Evolutionary conservation across 495 filamentous ascomycete genomes (phyloP).

Genomic region (Xylaria intraflava): DNA sequence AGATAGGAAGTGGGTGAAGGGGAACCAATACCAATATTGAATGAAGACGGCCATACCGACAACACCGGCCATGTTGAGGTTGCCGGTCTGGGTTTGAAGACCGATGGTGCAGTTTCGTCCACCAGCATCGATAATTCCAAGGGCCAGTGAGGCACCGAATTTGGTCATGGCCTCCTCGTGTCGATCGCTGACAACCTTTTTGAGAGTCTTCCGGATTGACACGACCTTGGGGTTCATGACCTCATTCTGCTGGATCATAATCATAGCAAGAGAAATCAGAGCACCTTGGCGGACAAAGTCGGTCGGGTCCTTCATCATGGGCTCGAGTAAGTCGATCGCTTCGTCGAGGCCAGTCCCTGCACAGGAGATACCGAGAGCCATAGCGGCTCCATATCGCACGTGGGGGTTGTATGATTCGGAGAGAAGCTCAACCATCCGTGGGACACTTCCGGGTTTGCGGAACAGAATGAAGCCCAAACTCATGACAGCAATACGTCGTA

Average conservation of each 20-base stretch:
- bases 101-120: constrained; percentile 98
- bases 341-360: constrained; percentile 95
- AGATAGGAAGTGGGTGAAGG: constrained; percentile 93
- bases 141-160: constrained; percentile 86
- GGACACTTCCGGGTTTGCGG: constrained; percentile 93
- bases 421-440: constrained; percentile 97
- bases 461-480: constrained; percentile 98
- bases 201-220: constrained; percentile 72
- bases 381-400: constrained; percentile 95
- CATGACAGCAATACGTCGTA: constrained; percentile 95
- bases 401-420: constrained; percentile 99
- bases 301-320: constrained; percentile 98
- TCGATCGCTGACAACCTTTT: constrained; percentile 86
- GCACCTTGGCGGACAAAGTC: constrained; percentile 98
- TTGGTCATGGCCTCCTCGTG: constrained; percentile 99
- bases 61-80: constrained; percentile 94
- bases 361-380: constrained; percentile 97
- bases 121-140: constrained; percentile 97
- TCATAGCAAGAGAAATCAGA: constrained; percentile 93
- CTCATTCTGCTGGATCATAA: constrained; percentile 96
- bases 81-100: constrained; percentile 94
- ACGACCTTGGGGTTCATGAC: constrained; percentile 88
- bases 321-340: constrained; percentile 93
- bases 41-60: constrained; percentile 98
- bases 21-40: constrained; percentile 99